A percentile compares a stretch with the other conserved stretches of the same genome.
phyloP scores from a whole-genome alignment of 345 rosid genomes.

The Lenwebbia sp. region DNA sequence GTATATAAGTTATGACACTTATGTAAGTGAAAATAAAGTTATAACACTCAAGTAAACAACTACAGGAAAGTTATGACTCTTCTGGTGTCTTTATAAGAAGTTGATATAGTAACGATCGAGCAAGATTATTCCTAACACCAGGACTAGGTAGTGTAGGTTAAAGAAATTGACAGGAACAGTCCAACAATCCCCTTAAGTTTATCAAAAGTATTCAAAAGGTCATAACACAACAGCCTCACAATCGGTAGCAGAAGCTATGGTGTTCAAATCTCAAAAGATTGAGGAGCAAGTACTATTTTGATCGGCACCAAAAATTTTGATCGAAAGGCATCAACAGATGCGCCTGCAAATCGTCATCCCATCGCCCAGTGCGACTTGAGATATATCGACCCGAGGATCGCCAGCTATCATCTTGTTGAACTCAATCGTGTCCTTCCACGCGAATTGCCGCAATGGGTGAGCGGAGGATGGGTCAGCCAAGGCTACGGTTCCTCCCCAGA shows the following conservation, averaged over 20 bases:
- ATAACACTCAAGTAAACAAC: no score
- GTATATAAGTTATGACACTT: no score
- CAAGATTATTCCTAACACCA: background rate
- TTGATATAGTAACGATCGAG: background rate
- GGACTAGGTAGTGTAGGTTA: background rate
- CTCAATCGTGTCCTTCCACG: slow-evolving; percentile 13
- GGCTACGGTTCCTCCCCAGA: slow-evolving; percentile 28
- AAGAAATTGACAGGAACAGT: background rate
- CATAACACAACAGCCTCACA: background rate
- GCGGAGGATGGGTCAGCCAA: background rate
- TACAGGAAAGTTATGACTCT: no score
- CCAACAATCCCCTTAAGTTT: background rate
- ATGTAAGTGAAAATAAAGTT: no score
- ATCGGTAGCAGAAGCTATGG: background rate
- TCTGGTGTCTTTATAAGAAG: background rate
- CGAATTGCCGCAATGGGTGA: background rate
- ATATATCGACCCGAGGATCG: slow-evolving; percentile 45
- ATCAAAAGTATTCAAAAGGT: background rate
- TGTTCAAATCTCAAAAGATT: background rate
- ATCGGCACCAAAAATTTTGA: background rate
- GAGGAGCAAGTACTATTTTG: background rate
- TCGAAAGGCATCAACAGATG: background rate
- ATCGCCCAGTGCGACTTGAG: slow-evolving; percentile 49
- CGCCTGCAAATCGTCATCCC: slow-evolving; percentile 51
- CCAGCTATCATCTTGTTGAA: slow-evolving; percentile 39